A percentile compares a stretch with the other conserved stretches of the same genome.
Conservation (phyloP, 768 basidiomycete genomes). For the Amanita exitialis region DNA sequence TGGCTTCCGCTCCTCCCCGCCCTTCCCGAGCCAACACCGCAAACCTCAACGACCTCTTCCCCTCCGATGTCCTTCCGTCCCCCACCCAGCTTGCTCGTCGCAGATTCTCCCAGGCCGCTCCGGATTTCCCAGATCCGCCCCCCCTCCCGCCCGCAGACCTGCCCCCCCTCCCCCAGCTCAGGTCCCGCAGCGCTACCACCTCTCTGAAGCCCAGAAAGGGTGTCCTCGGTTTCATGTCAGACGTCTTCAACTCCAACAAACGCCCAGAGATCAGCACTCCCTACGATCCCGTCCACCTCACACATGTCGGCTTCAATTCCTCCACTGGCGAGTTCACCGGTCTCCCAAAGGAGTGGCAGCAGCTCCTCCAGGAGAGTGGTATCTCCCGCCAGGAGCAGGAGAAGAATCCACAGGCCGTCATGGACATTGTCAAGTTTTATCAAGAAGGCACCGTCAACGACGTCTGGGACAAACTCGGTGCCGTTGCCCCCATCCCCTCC, state of each 20-base stretch:
- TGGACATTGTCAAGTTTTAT: constrained; percentile 99
- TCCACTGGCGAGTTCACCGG: constrained; percentile 98
- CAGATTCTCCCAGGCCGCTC: constrained; percentile 37
- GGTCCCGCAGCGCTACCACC: constrained; percentile 37
- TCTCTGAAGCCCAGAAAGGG: constrained; percentile 49
- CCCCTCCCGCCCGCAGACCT: constrained; percentile 26
- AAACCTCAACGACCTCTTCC: constrained; percentile 66
- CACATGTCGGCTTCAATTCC: constrained; percentile 98
- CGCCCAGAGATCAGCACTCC: constrained; percentile 93
- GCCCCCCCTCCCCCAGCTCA: constrained; percentile 13
- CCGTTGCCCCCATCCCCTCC: constrained; percentile 26
- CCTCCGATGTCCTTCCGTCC: constrained; percentile 50
- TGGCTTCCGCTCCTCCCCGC: constrained; percentile 55
- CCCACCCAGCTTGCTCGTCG: constrained; percentile 31
- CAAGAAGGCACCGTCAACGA: constrained; percentile 70
- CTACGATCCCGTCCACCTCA: constrained; percentile 98
- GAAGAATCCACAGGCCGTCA: constrained; percentile 94
- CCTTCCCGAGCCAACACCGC: constrained; percentile 83
- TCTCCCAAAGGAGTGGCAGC: constrained; percentile 98
- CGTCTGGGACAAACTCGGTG: constrained; percentile 81
- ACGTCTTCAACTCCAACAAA: constrained; percentile 59
- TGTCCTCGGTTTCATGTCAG: constrained; percentile 67
- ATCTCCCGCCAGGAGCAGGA: constrained; percentile 93
- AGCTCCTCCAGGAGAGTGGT: constrained; percentile 89
- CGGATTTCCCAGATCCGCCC: constrained; percentile 34